These are phyloP conservation scores for Cinnamomum chago DNA, from an alignment of 164 flowering plant genomes.

Conservation along the genomic window DNA sequence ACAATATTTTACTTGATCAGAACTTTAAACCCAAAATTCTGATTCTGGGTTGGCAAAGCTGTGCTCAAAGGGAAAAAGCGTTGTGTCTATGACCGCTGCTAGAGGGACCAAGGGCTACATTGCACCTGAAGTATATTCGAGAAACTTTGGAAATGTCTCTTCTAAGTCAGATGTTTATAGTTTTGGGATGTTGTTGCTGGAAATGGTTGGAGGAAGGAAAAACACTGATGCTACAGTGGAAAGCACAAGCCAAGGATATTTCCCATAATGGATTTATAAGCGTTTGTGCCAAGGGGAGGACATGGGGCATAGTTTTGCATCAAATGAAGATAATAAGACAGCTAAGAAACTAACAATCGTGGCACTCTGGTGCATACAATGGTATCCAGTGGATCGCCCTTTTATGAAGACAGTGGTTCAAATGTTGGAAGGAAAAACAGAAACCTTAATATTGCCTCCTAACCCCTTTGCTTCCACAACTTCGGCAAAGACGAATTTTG, in stretches of 20 bases:
- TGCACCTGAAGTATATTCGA: slow-evolving; percentile 9
- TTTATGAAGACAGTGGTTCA: slow-evolving; percentile 7
- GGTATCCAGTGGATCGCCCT: slow-evolving; percentile 7
- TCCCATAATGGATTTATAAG: slow-evolving; percentile 8
- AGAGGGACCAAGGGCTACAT: slow-evolving; percentile 12
- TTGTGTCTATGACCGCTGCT: neutral
- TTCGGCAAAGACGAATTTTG: neutral
- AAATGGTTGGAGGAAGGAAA: slow-evolving; percentile 12
- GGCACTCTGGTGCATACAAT: slow-evolving; percentile 14
- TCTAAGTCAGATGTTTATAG: slow-evolving; percentile 9
- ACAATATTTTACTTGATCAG: slow-evolving; percentile 6
- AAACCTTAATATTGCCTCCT: slow-evolving; percentile 11
- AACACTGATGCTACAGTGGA: neutral
- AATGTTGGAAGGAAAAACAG: slow-evolving; percentile 8
- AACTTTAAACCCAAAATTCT: slow-evolving; percentile 11
- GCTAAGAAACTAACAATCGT: slow-evolving; percentile 7
- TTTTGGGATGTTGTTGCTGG: slow-evolving; percentile 8
- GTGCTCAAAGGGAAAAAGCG: neutral
- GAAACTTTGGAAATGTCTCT: slow-evolving; percentile 9
- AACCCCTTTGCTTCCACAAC: slow-evolving; percentile 2
- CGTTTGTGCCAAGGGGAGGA: neutral
- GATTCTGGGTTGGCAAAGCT: slow-evolving; percentile 14
- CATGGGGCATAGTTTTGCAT: neutral
- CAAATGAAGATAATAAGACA: neutral
- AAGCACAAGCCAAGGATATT: slow-evolving; percentile 2